Evolutionary conservation across 148 eudicot species (phyloP).

Genomic region (Diospyros lotus): DNA sequence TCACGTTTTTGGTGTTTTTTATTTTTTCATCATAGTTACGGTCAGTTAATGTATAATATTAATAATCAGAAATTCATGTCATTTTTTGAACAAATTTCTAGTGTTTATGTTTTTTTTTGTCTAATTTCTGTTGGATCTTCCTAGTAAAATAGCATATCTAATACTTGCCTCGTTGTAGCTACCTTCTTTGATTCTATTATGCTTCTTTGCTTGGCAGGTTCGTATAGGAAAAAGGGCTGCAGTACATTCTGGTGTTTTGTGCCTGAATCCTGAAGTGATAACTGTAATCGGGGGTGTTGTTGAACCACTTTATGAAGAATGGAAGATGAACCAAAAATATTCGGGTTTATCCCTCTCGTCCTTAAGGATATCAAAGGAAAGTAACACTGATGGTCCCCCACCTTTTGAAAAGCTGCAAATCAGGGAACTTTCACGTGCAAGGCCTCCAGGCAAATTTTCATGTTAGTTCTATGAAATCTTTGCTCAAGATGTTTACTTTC

Average conservation of each 20-base stretch:
- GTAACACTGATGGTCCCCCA: conserved; percentile 57
- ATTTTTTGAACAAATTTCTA: neutral
- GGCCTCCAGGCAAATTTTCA: conserved; percentile 37
- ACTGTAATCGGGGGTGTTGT: conserved; percentile 80
- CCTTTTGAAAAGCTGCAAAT: conserved; percentile 82
- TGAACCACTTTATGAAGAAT: conserved; percentile 77
- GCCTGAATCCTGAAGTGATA: conserved; percentile 60
- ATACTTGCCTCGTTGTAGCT: neutral
- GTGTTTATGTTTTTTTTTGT: neutral
- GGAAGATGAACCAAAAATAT: conserved; percentile 90
- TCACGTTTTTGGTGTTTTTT: neutral
- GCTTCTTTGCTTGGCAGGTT: conserved; percentile 40
- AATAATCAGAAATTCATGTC: neutral
- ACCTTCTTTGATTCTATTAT: conserved; percentile 3
- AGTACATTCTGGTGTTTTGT: conserved; percentile 61
- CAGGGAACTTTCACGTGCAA: conserved; percentile 33
- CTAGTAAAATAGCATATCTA: neutral
- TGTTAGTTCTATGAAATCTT: conserved; percentile 15
- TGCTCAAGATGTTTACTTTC: neutral
- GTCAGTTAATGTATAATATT: neutral
- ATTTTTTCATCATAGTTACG: neutral
- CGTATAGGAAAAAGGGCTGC: conserved; percentile 60
- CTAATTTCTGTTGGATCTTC: neutral
- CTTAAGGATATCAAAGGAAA: conserved; percentile 32
- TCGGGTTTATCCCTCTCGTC: conserved; percentile 65